Conservation (phyloP, 2,329 filamentous ascomycete genomes). For the Neofusicoccum umdonicola region DNA sequence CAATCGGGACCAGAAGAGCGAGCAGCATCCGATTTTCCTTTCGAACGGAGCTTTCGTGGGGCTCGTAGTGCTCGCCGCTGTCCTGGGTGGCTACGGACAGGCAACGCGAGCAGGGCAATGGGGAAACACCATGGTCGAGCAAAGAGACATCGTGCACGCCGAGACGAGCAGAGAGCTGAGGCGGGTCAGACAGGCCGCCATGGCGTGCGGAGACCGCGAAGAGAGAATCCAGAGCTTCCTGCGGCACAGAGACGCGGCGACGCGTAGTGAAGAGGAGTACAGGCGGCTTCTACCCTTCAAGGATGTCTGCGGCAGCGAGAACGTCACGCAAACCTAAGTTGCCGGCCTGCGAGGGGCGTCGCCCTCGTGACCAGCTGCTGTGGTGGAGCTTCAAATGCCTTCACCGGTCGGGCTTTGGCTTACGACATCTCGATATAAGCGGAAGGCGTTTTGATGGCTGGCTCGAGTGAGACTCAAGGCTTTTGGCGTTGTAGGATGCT, state of each 20-base stretch:
- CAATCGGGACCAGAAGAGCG: constrained; percentile 34
- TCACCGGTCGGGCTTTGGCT: background rate
- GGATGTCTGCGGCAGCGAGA: constrained; percentile 47
- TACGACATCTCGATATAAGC: background rate
- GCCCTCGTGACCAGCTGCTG: background rate
- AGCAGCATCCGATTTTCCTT: constrained; percentile 59
- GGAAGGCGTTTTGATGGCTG: background rate
- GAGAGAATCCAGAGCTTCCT: constrained; percentile 74
- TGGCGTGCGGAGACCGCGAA: constrained; percentile 43
- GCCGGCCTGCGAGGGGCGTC: background rate
- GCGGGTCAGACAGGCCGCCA: constrained; percentile 53
- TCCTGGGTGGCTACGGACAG: constrained; percentile 71
- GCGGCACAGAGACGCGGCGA: constrained; percentile 47
- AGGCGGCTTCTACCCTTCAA: constrained; percentile 45
- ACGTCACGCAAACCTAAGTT: constrained; percentile 24
- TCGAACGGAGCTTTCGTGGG: constrained; percentile 76
- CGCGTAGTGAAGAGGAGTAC: constrained; percentile 44
- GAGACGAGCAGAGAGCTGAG: constrained; percentile 63
- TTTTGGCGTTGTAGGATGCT: background rate
- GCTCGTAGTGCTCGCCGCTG: constrained; percentile 67
- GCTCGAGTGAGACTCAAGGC: background rate
- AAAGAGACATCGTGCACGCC: constrained; percentile 65
- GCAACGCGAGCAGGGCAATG: constrained; percentile 65
- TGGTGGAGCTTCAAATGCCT: background rate
- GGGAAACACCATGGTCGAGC: constrained; percentile 62